A percentile compares a stretch with the other conserved stretches of the same genome.
Conservation (phyloP, 176 grass and related monocot species). For the Carex pumila region DNA sequence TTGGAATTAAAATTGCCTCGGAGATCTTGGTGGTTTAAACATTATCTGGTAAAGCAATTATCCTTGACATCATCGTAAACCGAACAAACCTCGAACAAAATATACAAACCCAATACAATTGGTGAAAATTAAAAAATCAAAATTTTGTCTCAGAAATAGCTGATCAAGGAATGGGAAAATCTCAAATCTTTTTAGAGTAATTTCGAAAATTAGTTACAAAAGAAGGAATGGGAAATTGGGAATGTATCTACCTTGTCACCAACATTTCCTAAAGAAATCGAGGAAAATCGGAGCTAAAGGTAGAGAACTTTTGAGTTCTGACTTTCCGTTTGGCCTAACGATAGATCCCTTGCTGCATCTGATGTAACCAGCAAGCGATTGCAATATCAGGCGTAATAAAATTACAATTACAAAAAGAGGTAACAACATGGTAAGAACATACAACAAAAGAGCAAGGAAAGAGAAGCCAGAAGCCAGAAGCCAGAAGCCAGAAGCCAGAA, state of each 20-base stretch:
- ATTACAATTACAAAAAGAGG: not conserved
- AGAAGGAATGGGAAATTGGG: not conserved
- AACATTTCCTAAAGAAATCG: slow-evolving; percentile 4
- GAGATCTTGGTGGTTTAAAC: too few species aligned
- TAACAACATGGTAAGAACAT: not conserved
- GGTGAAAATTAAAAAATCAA: too few species aligned
- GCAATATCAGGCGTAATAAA: slow-evolving; percentile 13
- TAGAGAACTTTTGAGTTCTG: not conserved
- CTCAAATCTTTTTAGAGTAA: not conserved
- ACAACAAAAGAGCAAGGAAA: not conserved
- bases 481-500: too few species aligned
- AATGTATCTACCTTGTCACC: slow-evolving; percentile 28
- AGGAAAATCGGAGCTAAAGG: slow-evolving; percentile 24
- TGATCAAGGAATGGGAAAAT: not conserved
- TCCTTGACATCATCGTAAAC: too few species aligned
- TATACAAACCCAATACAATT: too few species aligned
- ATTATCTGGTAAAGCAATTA: too few species aligned
- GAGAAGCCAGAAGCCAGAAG: not conserved
- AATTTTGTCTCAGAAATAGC: too few species aligned
- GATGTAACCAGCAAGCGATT: slow-evolving; percentile 5
- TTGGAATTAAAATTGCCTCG: too few species aligned
- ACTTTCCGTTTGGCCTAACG: slow-evolving; percentile 15
- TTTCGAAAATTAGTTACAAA: not conserved
- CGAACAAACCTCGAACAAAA: too few species aligned
- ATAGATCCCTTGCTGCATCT: slow-evolving; percentile 20